Conservation (phyloP, 768 basidiomycete genomes). For the Cyclocybe cylindracea region DNA sequence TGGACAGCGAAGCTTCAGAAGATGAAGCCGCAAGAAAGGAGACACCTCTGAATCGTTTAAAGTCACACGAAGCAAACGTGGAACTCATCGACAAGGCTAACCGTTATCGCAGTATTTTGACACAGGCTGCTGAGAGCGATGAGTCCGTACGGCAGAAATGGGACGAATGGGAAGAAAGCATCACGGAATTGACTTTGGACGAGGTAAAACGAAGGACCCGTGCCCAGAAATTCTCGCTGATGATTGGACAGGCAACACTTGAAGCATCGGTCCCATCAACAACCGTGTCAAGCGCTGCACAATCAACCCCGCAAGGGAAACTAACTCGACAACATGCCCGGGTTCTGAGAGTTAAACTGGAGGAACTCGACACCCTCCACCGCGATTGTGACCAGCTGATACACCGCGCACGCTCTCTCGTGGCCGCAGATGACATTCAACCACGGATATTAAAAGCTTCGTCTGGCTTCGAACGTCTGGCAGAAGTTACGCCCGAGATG, state of each 20-base stretch:
- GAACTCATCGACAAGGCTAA: conserved; percentile 71
- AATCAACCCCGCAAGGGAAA: conserved; percentile 38
- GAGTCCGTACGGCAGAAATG: conserved; percentile 78
- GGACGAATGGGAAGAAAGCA: conserved; percentile 81
- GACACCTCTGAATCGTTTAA: conserved; percentile 46
- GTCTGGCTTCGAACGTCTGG: conserved; percentile 61
- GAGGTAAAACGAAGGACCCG: conserved; percentile 42
- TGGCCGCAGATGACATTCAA: conserved; percentile 73
- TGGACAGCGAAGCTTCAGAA: conserved; percentile 89
- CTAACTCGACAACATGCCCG: conserved; percentile 66
- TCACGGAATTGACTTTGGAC: conserved; percentile 68
- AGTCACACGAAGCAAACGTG: conserved; percentile 79
- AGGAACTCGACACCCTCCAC: conserved; percentile 76
- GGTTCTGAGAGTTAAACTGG: conserved; percentile 71
- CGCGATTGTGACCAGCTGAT: conserved; percentile 63
- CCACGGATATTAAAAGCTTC: conserved; percentile 67
- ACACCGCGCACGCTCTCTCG: conserved; percentile 60
- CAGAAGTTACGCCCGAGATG: conserved; percentile 78
- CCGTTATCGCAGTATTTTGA: conserved; percentile 71
- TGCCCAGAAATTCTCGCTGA: not conserved
- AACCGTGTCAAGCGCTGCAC: conserved; percentile 34
- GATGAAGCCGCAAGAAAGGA: conserved; percentile 70
- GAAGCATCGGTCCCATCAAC: conserved; percentile 72
- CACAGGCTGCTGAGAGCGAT: conserved; percentile 75
- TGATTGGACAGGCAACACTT: conserved; percentile 51